Conservation (phyloP, 352 stramenopile species). For the Pythium scleroteichum region DNA sequence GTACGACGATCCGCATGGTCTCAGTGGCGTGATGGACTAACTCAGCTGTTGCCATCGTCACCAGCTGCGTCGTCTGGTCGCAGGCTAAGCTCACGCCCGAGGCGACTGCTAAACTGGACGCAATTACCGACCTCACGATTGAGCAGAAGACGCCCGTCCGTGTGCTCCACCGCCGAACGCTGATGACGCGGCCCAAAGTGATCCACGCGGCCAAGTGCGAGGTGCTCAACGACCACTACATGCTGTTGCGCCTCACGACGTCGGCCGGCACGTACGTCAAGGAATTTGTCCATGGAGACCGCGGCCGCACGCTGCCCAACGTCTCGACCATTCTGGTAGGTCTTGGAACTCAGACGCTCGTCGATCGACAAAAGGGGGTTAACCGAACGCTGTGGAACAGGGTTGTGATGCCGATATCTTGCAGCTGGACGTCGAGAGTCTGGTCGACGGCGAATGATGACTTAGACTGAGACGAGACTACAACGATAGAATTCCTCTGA, state of each 20-base stretch:
- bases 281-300: conserved; percentile 99
- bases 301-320: conserved; percentile 96
- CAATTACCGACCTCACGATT: conserved; percentile 86
- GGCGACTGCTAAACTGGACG: conserved; percentile 69
- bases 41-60: not conserved
- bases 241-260: conserved; percentile 94
- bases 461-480: not conserved
- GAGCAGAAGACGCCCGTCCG: conserved; percentile 97
- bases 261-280: conserved; percentile 98
- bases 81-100: conserved; percentile 58
- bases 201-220: conserved; percentile 87
- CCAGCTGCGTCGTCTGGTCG: conserved; percentile 80
- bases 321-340: conserved; percentile 88
- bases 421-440: conserved; percentile 95
- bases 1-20: conserved; percentile 27
- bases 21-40: conserved; percentile 1
- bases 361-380: not conserved
- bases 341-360: not conserved
- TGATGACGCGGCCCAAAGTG: conserved; percentile 91
- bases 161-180: conserved; percentile 96
- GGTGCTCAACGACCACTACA: conserved; percentile 96
- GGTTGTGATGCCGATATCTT: conserved; percentile 95
- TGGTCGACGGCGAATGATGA: conserved; percentile 61
- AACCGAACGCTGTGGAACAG: conserved; percentile 27
- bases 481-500: no score